A percentile compares a stretch with the other conserved stretches of the same genome.
Evolutionary conservation across 225 moss, liverwort and hornwort species (phyloP).

Genomic region (Physcomitrium patens): DNA sequence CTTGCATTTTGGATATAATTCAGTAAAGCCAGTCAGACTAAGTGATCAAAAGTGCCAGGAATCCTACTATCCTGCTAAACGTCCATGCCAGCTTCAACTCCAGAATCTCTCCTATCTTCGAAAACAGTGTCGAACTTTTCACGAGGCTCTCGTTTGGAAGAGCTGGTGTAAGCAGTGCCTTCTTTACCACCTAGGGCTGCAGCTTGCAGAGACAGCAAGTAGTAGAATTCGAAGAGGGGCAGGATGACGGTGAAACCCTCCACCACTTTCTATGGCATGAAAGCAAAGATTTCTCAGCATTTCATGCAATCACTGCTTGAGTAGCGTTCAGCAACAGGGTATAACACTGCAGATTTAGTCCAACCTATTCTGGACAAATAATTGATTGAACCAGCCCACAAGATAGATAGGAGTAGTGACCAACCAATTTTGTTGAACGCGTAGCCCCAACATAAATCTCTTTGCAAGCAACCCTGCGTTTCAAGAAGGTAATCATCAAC

Average conservation of each 20-base stretch:
- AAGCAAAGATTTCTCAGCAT: neutral
- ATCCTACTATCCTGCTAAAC: neutral
- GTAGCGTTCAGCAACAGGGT: neutral
- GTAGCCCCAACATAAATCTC: constrained; percentile 50
- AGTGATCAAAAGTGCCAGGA: no score
- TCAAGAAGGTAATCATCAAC: constrained; percentile 15
- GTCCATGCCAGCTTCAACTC: neutral
- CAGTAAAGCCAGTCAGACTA: no score
- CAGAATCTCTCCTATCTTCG: constrained; percentile 28
- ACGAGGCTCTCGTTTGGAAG: constrained; percentile 27
- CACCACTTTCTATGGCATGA: constrained; percentile 45
- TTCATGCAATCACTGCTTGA: neutral
- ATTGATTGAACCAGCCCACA: no score
- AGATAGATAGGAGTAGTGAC: neutral
- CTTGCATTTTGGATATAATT: no score
- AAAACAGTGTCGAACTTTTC: constrained; percentile 39
- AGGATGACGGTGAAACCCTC: constrained; percentile 39
- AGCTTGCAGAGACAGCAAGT: constrained; percentile 51
- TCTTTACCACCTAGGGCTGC: constrained; percentile 28
- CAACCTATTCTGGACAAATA: neutral
- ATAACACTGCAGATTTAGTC: neutral
- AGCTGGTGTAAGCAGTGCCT: constrained; percentile 1
- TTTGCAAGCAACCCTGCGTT: constrained; percentile 51
- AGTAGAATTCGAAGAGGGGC: constrained; percentile 46
- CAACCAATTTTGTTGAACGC: constrained; percentile 42